Conservation (phyloP, 1,284 basidiomycete species). For the Takashimella koratensis region DNA sequence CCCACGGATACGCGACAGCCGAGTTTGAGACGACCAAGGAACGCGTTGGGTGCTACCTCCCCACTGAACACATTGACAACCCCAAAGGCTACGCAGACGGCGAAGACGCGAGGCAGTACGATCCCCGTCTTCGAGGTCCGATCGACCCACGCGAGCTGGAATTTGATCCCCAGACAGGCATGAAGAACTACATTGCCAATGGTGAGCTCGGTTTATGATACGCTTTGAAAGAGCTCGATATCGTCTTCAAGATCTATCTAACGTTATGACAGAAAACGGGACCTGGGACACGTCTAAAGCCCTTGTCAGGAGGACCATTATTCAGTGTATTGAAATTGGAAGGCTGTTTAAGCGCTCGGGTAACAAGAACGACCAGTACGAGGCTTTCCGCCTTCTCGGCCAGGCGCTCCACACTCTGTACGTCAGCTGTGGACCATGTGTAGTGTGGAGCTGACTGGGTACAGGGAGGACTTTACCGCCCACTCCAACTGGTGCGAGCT, state of each 20-base stretch:
- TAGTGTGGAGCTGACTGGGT: conserved; percentile 4
- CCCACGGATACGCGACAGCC: conserved; percentile 36
- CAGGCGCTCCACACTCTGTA: conserved; percentile 52
- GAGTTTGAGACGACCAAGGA: conserved; percentile 90
- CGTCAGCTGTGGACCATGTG: conserved; percentile 1
- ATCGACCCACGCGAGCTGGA: conserved; percentile 75
- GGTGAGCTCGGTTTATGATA: too few relatives aligned
- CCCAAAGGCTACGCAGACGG: conserved; percentile 76
- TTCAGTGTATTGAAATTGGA: conserved; percentile 62
- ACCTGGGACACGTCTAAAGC: conserved; percentile 84
- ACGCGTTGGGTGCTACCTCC: conserved; percentile 80
- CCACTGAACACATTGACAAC: conserved; percentile 85
- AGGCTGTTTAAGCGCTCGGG: conserved; percentile 55
- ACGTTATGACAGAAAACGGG: conserved; percentile 59
- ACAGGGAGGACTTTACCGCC: conserved; percentile 59
- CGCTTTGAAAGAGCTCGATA: too few relatives aligned
- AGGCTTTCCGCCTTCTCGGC: conserved; percentile 74
- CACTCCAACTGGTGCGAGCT: conserved; percentile 88
- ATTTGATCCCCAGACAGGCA: conserved; percentile 78
- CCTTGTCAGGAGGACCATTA: conserved; percentile 72
- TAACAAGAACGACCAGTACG: conserved; percentile 71
- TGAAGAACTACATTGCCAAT: conserved; percentile 96
- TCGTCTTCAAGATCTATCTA: too few relatives aligned
- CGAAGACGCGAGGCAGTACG: conserved; percentile 73
- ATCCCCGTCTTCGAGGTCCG: conserved; percentile 71